These are phyloP conservation scores for Volvox reticuliferus DNA, from an alignment of 139 green algal genomes.

Conservation along the genomic window DNA sequence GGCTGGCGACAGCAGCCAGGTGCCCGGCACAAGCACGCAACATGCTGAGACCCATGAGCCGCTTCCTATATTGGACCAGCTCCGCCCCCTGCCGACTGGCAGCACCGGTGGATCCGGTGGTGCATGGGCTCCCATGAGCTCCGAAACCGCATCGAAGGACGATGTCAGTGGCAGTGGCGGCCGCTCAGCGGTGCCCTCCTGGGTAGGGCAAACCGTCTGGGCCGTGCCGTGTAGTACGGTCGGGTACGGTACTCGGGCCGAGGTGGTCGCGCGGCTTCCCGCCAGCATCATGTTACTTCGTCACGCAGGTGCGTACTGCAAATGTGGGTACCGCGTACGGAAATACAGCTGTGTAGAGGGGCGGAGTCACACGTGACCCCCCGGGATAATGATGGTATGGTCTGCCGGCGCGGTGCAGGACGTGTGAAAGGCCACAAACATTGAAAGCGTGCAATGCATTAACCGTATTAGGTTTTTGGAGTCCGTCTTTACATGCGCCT, in stretches of 20 bases:
- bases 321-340: too few relatives aligned
- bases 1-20: not conserved
- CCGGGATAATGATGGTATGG: too few relatives aligned
- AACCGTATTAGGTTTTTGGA: too few relatives aligned
- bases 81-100: not conserved
- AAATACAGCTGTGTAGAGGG: not conserved
- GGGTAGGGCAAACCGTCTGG: not conserved
- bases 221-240: conserved; percentile 30
- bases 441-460: not conserved
- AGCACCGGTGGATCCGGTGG: not conserved
- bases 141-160: not conserved
- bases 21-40: not conserved
- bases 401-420: not conserved
- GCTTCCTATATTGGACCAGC: not conserved
- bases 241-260: conserved; percentile 34
- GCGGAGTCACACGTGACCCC: too few relatives aligned
- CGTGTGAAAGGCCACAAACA: not conserved
- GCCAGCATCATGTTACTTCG: conserved; percentile 59
- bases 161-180: not conserved
- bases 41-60: not conserved
- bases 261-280: conserved; percentile 42
- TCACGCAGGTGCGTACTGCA: conserved; percentile 55
- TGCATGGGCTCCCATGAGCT: not conserved
- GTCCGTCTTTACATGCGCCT: too few relatives aligned
- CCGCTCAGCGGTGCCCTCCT: not conserved